A percentile compares a stretch with the other conserved stretches of the same genome.
Conservation (phyloP, 2,329 filamentous ascomycete genomes). For the Pyrenophora tritici-repentis region DNA sequence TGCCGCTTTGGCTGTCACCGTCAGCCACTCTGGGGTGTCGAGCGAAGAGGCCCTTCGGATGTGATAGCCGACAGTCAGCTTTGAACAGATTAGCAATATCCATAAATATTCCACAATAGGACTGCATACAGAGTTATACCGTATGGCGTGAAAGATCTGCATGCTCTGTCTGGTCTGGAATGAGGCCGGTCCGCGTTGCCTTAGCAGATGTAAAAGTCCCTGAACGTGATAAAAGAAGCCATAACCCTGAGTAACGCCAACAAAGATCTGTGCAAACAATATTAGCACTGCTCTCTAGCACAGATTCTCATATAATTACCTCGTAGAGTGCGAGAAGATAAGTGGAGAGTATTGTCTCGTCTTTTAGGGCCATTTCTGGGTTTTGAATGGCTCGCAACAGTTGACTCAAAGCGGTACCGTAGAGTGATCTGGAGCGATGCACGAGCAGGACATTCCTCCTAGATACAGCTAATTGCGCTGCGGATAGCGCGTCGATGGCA, state of each 20-base stretch:
- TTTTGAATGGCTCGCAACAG: conserved; percentile 39
- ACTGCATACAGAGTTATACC: conserved; percentile 40
- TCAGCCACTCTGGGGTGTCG: conserved; percentile 41
- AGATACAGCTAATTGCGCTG: conserved; percentile 42
- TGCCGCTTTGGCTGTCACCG: conserved; percentile 36
- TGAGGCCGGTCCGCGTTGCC: conserved; percentile 39
- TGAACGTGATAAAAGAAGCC: conserved; percentile 48
- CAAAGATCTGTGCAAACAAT: conserved; percentile 36
- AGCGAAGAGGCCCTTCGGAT: conserved; percentile 44
- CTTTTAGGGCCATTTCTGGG: conserved; percentile 32
- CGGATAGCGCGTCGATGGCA: conserved; percentile 42
- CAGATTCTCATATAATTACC: conserved; percentile 13
- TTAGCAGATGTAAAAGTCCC: conserved; percentile 40
- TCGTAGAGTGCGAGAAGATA: conserved; percentile 45
- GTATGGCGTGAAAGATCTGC: conserved; percentile 43
- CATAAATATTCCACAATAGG: neutral
- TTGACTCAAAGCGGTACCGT: conserved; percentile 40
- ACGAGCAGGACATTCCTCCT: conserved; percentile 38
- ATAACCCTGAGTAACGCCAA: conserved; percentile 40
- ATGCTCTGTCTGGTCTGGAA: conserved; percentile 38
- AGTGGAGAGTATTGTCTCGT: conserved; percentile 44
- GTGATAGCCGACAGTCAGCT: conserved; percentile 44
- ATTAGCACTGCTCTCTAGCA: neutral
- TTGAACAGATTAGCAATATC: conserved; percentile 10
- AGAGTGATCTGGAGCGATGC: conserved; percentile 42